Base-by-base conservation (phyloP, 1,139 yeast genomes). In the Pneumocystis carinii region DNA sequence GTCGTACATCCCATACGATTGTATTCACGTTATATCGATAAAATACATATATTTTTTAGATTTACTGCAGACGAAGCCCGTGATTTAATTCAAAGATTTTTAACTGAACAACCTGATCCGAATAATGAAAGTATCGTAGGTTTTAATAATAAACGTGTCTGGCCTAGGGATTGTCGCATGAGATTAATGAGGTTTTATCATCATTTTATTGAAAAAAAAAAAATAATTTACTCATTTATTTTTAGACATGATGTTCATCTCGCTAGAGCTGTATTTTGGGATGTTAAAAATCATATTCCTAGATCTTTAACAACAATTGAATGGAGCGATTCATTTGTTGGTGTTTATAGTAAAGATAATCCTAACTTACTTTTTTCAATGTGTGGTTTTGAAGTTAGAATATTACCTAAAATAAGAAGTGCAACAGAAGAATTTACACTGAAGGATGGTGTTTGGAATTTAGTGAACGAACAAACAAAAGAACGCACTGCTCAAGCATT, bases 91-190 rank as follows among this genome's bases (percentile, higher is more conserved):
- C 86, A 86, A 67, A 89, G 88, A 38, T 90, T 79, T 70, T 74
- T 90, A 53, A 78, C 86, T 0, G 96, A 89, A 68, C 87, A 89
- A 70, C 96, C 97, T 0, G 97, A 90, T 75, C 96, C 96, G 0
- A 87, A 87, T 70, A 86, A 86, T 73, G 95, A 87, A 70, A 86
- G 85, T 68, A 84, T 85, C n/a, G 83, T 86, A 32, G 95, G 95
- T 0, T 92, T 90, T 73, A 88, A 87, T 69, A 89, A 89, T 69
- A 88, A 87, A 69, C 83, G 84, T 63, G 90, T 97, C 72, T 94
- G 99, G 99, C 97, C 98, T 3, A 78, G 88, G 62, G 98, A 92
- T 72, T 77, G 85, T 19, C 80, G 97, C 66, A 92, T 94, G 98
- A 82, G 90, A 68, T 75, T 92, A 62, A 85, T 90, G 83, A 79